Conservation (phyloP, 352 stramenopile species). For the Globisporangium heterothallicum region DNA sequence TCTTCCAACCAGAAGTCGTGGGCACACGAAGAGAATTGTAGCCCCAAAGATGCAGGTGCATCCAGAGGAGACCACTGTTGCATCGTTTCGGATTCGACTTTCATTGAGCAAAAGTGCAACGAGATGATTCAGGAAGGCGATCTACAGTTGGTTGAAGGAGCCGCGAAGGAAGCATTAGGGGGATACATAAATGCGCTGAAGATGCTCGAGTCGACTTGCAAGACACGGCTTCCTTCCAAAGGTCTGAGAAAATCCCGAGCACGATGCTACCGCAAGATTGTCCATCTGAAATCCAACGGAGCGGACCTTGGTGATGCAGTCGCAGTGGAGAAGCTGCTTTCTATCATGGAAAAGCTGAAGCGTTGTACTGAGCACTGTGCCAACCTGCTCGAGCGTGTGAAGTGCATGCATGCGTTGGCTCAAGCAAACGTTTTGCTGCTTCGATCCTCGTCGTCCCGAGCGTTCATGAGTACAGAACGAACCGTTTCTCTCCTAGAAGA, state of each 20-base stretch:
- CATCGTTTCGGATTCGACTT: conserved; percentile 19
- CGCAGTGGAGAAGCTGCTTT: conserved; percentile 30
- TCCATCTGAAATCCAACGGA: conserved; percentile 23
- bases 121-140: conserved; percentile 40
- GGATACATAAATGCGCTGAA: conserved; percentile 9
- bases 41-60: not conserved
- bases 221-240: not conserved
- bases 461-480: conserved; percentile 29
- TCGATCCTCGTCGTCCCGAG: conserved; percentile 24
- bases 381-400: conserved; percentile 38
- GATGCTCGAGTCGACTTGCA: conserved; percentile 2
- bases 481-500: conserved; percentile 38
- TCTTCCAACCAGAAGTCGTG: conserved; percentile 4
- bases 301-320: conserved; percentile 17
- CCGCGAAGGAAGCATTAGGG: conserved; percentile 17
- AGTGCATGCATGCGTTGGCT: conserved; percentile 43
- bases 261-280: conserved; percentile 50
- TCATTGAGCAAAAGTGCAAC: conserved; percentile 40
- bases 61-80: conserved; percentile 2
- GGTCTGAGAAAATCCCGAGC: conserved; percentile 11
- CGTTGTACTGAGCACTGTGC: conserved; percentile 28
- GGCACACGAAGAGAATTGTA: not conserved
- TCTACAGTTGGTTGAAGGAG: conserved; percentile 19
- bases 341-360: conserved; percentile 43
- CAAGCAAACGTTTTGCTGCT: conserved; percentile 33